Conservation (phyloP, 148 eudicot species). For the Nepenthes gracilis region DNA sequence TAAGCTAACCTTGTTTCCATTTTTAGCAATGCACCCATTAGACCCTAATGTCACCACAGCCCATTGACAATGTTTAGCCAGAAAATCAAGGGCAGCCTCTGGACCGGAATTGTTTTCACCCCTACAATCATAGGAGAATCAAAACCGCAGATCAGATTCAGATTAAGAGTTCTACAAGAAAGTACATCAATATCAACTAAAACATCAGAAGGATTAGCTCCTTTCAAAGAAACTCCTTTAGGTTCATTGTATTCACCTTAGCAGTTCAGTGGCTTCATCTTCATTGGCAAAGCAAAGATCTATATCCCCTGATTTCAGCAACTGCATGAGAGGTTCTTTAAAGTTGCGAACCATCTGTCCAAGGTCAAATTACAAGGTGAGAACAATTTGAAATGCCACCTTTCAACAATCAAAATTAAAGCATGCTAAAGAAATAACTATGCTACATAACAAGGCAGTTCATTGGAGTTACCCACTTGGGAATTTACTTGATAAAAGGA, state of each 20-base stretch:
- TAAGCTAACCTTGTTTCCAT: slow-evolving; percentile 67
- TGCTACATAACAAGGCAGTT: not conserved
- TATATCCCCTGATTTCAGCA: slow-evolving; percentile 72
- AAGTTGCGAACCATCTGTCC: slow-evolving; percentile 79
- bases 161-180: no score
- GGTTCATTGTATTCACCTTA: slow-evolving; percentile 32
- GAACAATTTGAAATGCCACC: not conserved
- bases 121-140: slow-evolving; percentile 18
- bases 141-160: not conserved
- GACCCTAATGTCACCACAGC: slow-evolving; percentile 88
- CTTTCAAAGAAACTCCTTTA: no score
- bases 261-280: slow-evolving; percentile 86
- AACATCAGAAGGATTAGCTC: no score
- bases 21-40: slow-evolving; percentile 84
- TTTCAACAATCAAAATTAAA: not conserved
- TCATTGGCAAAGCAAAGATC: slow-evolving; percentile 99
- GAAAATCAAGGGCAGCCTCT: slow-evolving; percentile 74
- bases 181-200: no score
- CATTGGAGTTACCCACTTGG: no score
- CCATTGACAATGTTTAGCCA: slow-evolving; percentile 78
- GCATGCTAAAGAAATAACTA: not conserved
- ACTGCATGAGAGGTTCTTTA: slow-evolving; percentile 45
- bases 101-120: slow-evolving; percentile 48
- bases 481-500: no score
- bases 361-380: not conserved